Evolutionary conservation across 257 asterid genomes (phyloP).

Genomic region (Verbascum thapsus): DNA sequence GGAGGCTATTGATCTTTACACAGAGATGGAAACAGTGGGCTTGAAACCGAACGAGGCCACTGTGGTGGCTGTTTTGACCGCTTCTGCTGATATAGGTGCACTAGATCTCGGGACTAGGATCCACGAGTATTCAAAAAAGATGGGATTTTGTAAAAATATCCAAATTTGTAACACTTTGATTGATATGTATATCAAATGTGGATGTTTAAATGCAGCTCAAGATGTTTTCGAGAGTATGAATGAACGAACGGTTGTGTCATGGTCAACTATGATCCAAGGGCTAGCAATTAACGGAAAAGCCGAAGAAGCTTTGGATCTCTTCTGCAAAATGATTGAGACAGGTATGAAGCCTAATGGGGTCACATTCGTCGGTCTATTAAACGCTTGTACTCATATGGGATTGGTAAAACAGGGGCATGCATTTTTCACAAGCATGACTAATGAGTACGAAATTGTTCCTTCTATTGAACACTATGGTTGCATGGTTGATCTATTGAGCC

Average conservation of each 20-base stretch:
- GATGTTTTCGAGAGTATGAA: slow-evolving; percentile 51
- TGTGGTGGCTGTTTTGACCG: slow-evolving; percentile 64
- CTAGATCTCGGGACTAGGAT: slow-evolving; percentile 63
- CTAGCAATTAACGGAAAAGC: slow-evolving; percentile 68
- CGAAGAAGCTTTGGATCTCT: slow-evolving; percentile 52
- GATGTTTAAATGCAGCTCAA: slow-evolving; percentile 54
- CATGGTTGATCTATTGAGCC: slow-evolving; percentile 75
- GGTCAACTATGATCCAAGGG: slow-evolving; percentile 81
- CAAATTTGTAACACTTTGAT: slow-evolving; percentile 60
- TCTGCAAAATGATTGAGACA: slow-evolving; percentile 45
- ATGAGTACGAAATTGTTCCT: slow-evolving; percentile 48
- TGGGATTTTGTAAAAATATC: slow-evolving; percentile 42
- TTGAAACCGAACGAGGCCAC: slow-evolving; percentile 60
- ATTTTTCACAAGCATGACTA: slow-evolving; percentile 55
- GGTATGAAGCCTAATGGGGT: slow-evolving; percentile 63
- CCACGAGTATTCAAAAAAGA: slow-evolving; percentile 45
- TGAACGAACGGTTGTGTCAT: slow-evolving; percentile 53
- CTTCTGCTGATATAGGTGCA: slow-evolving; percentile 66
- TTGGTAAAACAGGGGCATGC: slow-evolving; percentile 49
- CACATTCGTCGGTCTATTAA: slow-evolving; percentile 65
- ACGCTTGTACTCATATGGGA: slow-evolving; percentile 75
- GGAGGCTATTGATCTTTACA: slow-evolving; percentile 51
- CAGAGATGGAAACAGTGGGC: slow-evolving; percentile 51
- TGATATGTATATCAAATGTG: slow-evolving; percentile 69
- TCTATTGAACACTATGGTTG: slow-evolving; percentile 73